Evolutionary conservation across 192 early-diverging fungal genomes (phyloP), one percentile per base, ranked within the genome.

Genomic region (Coemansia sp.): DNA sequence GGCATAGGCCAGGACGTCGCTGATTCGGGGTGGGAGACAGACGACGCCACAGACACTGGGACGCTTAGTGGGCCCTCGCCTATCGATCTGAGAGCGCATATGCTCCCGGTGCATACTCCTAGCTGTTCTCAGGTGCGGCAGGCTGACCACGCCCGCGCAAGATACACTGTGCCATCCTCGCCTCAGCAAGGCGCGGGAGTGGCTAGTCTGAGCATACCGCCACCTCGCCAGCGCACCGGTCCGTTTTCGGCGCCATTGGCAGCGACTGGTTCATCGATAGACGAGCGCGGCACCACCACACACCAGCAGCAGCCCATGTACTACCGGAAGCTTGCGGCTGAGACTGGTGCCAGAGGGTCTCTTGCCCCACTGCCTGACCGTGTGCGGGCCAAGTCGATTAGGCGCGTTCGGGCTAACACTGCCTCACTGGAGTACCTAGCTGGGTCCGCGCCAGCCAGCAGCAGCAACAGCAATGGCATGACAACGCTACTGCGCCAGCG

Each of bases 11-110:
- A 30, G 41, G 40, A 60, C 22, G 1, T 61, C 20, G 59, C 49
- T 24, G 80, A 82, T 37, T 82, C 80, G 9, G 80, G 80, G 18
- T 82, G 80, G 80, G 80, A 82, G 65, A 82, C 80, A 15, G 80
- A 82, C 49, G 80, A 82, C 27, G 62, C 71, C 4, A 56, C 59
- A 5, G 70, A 72, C 29, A 9, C 22, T 44, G 34, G 60, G 37
- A 20, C 64, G 6, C 2, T 12, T 2, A 39, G 56, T 15, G 55
- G 58, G 58, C 58, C 58, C 34, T 59, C 58, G 18, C 58, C 58
- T 37, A 38, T 59, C n/a, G 58, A 59, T 4, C 32, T 22, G 35
- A 16, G 43, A 11, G 43, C 39, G 8, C n/a, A 30, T 37, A 45
- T 20, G 18, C 67, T n/a, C 49, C 59, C n/a, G 10, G 29, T 50